These are phyloP conservation scores for Leishmania turanica DNA, from an alignment of 208 protist species.

Conservation along the genomic window DNA sequence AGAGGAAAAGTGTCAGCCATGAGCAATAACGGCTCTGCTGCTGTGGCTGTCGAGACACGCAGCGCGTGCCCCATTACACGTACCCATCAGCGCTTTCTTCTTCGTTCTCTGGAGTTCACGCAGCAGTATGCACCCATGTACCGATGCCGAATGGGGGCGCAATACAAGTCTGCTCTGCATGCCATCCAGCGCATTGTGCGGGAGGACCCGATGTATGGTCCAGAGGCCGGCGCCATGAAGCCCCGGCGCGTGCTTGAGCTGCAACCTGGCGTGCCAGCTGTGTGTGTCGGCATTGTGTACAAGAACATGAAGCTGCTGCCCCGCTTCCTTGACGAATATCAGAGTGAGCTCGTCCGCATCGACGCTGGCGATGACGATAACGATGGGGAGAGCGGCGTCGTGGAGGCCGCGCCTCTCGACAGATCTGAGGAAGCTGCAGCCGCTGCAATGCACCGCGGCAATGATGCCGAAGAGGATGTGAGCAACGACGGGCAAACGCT, in stretches of 20 bases:
- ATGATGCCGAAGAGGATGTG: slow-evolving; percentile 20
- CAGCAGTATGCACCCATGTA: slow-evolving; percentile 92
- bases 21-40: background rate
- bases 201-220: slow-evolving; percentile 2
- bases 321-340: slow-evolving; percentile 88
- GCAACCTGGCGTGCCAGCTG: slow-evolving; percentile 42
- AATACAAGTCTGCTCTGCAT: slow-evolving; percentile 38
- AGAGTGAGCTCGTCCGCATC: slow-evolving; percentile 83
- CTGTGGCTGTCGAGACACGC: slow-evolving; percentile 35
- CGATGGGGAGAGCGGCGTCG: slow-evolving; percentile 23
- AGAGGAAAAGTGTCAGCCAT: background rate
- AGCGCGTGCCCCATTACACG: slow-evolving; percentile 60
- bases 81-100: slow-evolving; percentile 83
- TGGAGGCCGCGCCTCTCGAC: slow-evolving; percentile 12
- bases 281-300: slow-evolving; percentile 86
- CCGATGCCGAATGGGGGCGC: slow-evolving; percentile 58
- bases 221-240: background rate
- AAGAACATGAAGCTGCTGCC: slow-evolving; percentile 91
- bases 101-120: slow-evolving; percentile 71
- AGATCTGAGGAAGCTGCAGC: slow-evolving; percentile 11
- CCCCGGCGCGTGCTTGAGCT: slow-evolving; percentile 70
- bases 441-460: background rate
- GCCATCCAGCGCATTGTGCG: slow-evolving; percentile 39
- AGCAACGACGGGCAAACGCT: slow-evolving; percentile 18
- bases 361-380: slow-evolving; percentile 82